A percentile compares a stretch with the other conserved stretches of the same genome.
These are phyloP conservation scores for Plectosphaerella plurivora DNA, from an alignment of 2,329 filamentous ascomycete species.

Conservation along the genomic window DNA sequence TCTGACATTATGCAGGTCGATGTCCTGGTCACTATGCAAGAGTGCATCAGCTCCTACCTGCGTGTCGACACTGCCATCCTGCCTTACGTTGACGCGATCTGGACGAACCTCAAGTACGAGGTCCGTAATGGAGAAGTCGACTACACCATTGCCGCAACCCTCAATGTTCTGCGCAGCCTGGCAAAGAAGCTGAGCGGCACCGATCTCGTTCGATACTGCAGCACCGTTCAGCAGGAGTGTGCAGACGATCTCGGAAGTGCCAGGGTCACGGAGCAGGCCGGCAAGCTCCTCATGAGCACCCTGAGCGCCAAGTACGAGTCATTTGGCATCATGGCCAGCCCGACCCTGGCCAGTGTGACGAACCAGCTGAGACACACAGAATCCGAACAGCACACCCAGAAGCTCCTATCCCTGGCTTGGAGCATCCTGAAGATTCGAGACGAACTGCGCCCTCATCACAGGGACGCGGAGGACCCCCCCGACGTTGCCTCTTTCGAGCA, in stretches of 20 bases:
- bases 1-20: slow-evolving; percentile 34
- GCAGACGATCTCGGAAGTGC: slow-evolving; percentile 48
- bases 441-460: slow-evolving; percentile 14
- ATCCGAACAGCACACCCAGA: slow-evolving; percentile 44
- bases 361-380: slow-evolving; percentile 46
- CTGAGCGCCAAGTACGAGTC: slow-evolving; percentile 41
- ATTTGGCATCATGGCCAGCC: slow-evolving; percentile 43
- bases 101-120: slow-evolving; percentile 59
- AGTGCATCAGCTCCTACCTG: slow-evolving; percentile 46
- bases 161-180: slow-evolving; percentile 48
- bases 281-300: slow-evolving; percentile 46
- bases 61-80: slow-evolving; percentile 40
- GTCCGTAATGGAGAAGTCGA: slow-evolving; percentile 57
- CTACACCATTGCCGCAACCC: slow-evolving; percentile 51
- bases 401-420: slow-evolving; percentile 46
- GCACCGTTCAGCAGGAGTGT: slow-evolving; percentile 47
- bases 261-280: slow-evolving; percentile 47
- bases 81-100: slow-evolving; percentile 47
- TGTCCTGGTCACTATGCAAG: slow-evolving; percentile 50
- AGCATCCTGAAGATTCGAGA: slow-evolving; percentile 24
- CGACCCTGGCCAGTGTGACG: slow-evolving; percentile 43
- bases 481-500: slow-evolving; percentile 30
- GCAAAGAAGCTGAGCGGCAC: slow-evolving; percentile 39
- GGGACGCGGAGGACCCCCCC: slow-evolving; percentile 20
- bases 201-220: slow-evolving; percentile 39